Conservation (phyloP, 2,329 filamentous ascomycete genomes). For the Fusarium torulosum region DNA sequence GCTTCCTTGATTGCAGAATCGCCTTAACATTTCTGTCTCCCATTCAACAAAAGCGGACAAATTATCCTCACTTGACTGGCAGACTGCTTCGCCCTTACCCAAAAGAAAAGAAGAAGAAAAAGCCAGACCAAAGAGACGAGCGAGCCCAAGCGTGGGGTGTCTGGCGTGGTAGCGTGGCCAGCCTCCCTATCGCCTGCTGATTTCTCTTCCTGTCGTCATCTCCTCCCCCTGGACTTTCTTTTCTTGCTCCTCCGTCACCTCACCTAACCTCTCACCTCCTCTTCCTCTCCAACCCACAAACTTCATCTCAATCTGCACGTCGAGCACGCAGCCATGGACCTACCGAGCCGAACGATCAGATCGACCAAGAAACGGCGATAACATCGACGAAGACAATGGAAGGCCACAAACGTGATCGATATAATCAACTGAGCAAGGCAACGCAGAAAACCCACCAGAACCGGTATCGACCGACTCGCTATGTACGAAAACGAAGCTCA, state of each 20-base stretch:
- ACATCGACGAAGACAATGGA: constrained; percentile 1
- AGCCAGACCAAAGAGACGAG: constrained; percentile 6
- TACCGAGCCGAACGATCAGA: not conserved
- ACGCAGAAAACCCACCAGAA: constrained; percentile 12
- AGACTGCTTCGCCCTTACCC: not conserved
- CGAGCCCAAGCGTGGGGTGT: not conserved
- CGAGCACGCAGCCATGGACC: constrained; percentile 7
- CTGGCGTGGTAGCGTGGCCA: constrained; percentile 18
- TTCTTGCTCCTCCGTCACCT: constrained; percentile 41
- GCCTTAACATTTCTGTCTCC: no score
- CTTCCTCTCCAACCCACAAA: constrained; percentile 41
- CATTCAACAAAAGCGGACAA: no score
- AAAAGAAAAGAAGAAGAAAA: no score
- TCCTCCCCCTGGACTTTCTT: constrained; percentile 41
- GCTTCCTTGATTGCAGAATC: no score
- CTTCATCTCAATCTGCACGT: constrained; percentile 32
- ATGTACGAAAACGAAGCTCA: constrained; percentile 40
- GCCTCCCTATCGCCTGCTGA: not conserved
- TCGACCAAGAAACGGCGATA: not conserved
- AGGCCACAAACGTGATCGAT: not conserved
- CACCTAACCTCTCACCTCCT: constrained; percentile 23
- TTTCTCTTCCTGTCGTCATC: constrained; percentile 34
- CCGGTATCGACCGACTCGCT: constrained; percentile 27
- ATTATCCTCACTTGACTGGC: not conserved
- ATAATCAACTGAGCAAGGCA: not conserved